Percentiles rank a stretch among this genome's conserved stretches.
phyloP scores from a whole-genome alignment of 176 grass and related monocot genomes.

The bread wheat (Triticum aestivum) region IWGSC_CS_RefSeq_v2.1 NC_057799.1:29626320-29626819 shows the following conservation, averaged over 20 bases:
- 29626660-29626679: not conserved
- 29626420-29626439: not conserved
- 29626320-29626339: not conserved
- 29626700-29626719: not conserved
- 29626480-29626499: not conserved
- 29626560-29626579: not conserved
- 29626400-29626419: not conserved
- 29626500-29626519: not conserved
- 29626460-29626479: not conserved
- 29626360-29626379: not conserved
- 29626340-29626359: not conserved
- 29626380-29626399: not conserved
- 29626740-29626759: not conserved
- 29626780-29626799: not conserved
- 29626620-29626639: not conserved
- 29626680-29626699: not conserved
- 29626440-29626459: not conserved
- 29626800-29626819: not conserved
- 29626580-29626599: not conserved
- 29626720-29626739: not conserved
- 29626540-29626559: not conserved
- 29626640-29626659: not conserved
- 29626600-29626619: not conserved
- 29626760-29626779: not conserved
- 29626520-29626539: not conserved